Evolutionary conservation across 2,329 filamentous ascomycete genomes (phyloP).

Genomic region (Polychaeton citri): DNA sequence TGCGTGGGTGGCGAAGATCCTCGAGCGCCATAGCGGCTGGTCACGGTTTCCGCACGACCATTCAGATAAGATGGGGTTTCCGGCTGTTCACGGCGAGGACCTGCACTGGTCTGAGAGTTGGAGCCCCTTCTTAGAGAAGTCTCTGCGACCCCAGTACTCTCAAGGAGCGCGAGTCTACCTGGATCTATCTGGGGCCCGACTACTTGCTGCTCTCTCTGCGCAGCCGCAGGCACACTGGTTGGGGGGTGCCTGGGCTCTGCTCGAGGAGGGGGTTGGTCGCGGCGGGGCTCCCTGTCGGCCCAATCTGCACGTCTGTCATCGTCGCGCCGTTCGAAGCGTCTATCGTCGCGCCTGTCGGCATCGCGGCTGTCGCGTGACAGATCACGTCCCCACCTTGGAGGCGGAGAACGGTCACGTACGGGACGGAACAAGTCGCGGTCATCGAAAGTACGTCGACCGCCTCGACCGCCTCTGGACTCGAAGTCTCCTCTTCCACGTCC

Average conservation of each 20-base stretch:
- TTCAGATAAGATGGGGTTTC: conserved; percentile 32
- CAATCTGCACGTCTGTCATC: conserved; percentile 26
- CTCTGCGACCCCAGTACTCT: conserved; percentile 15
- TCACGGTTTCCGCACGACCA: conserved; percentile 31
- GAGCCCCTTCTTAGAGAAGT: conserved; percentile 13
- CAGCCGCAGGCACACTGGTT: conserved; percentile 1
- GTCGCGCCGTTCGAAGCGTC: conserved; percentile 31
- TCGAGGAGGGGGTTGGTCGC: conserved; percentile 16
- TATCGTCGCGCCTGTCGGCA: conserved; percentile 29
- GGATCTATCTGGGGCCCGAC: conserved; percentile 17
- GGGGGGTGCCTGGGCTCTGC: conserved; percentile 15
- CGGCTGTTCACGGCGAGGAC: conserved; percentile 20
- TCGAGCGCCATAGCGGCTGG: conserved; percentile 33
- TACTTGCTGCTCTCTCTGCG: conserved; percentile 7
- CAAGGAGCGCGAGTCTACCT: conserved; percentile 18
- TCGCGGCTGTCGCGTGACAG: conserved; percentile 23
- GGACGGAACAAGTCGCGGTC: conserved; percentile 44
- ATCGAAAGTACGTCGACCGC: conserved; percentile 31
- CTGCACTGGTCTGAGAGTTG: conserved; percentile 4
- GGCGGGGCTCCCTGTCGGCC: conserved; percentile 20
- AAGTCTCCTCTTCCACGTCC: conserved; percentile 42
- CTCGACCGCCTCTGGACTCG: conserved; percentile 35
- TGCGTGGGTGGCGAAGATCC: conserved; percentile 40
- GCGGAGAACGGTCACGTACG: conserved; percentile 45
- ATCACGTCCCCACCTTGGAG: conserved; percentile 38